A percentile compares a stretch with the other conserved stretches of the same genome.
Conservation (phyloP, 352 stramenopile species). For the Phytophthora chlamydospora region DNA sequence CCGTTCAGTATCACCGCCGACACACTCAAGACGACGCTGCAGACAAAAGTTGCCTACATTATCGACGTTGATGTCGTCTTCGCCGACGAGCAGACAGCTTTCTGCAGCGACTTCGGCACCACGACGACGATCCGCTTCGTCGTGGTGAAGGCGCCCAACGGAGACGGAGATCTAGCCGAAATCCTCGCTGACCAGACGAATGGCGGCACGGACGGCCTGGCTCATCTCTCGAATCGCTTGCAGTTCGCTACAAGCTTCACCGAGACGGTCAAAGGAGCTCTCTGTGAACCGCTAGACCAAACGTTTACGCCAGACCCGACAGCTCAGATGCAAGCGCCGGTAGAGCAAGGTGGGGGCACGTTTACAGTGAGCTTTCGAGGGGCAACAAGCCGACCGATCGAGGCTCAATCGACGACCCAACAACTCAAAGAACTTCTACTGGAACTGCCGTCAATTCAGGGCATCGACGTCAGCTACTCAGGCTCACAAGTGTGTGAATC, state of each 20-base stretch:
- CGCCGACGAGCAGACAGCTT: constrained; percentile 31
- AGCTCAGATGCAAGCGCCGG: constrained; percentile 48
- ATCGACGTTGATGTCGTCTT: constrained; percentile 68
- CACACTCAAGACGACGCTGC: constrained; percentile 46
- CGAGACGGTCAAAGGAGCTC: constrained; percentile 53
- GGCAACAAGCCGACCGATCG: constrained; percentile 67
- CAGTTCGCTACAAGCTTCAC: constrained; percentile 59
- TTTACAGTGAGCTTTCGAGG: constrained; percentile 73
- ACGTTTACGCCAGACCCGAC: constrained; percentile 45
- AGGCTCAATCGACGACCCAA: constrained; percentile 41
- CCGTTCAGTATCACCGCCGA: constrained; percentile 50
- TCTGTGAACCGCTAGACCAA: constrained; percentile 61
- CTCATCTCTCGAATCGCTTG: constrained; percentile 68
- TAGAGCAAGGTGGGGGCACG: constrained; percentile 49
- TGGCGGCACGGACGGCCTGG: constrained; percentile 48
- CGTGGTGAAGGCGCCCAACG: constrained; percentile 48
- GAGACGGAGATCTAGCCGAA: constrained; percentile 62
- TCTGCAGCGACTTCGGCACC: constrained; percentile 60
- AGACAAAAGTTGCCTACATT: constrained; percentile 58
- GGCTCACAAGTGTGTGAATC: constrained; percentile 68
- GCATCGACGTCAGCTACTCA: constrained; percentile 57
- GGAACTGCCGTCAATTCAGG: constrained; percentile 58
- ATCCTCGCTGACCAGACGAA: constrained; percentile 64
- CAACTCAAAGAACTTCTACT: constrained; percentile 46
- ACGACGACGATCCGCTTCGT: constrained; percentile 70